These are phyloP conservation scores for Primulina tabacum DNA, from an alignment of 257 asterid genomes.

Conservation along the genomic window DNA sequence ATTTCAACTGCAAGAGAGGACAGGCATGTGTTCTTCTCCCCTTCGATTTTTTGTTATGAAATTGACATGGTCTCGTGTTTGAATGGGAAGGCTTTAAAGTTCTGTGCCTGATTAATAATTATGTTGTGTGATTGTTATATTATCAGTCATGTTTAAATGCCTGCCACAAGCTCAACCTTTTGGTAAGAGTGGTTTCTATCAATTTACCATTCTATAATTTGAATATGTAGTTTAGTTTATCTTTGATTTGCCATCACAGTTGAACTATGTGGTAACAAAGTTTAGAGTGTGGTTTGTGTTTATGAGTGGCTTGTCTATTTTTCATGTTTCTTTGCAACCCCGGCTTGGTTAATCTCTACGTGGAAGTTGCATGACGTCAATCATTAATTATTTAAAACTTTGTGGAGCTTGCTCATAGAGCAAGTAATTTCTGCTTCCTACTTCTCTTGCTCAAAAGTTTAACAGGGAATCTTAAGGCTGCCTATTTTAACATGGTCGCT, in stretches of 20 bases:
- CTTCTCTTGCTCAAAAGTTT: not conserved
- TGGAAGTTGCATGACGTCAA: not conserved
- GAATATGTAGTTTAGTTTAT: not conserved
- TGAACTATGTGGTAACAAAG: not conserved
- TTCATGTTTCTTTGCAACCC: not conserved
- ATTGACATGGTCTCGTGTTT: constrained; percentile 8
- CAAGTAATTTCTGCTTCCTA: not conserved
- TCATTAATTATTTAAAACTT: not conserved
- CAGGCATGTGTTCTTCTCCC: constrained; percentile 43
- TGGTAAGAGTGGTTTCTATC: not conserved
- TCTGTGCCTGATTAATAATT: not conserved
- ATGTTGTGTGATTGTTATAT: not conserved
- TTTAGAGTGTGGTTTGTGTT: not conserved
- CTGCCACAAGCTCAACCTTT: not conserved
- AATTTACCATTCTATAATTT: not conserved
- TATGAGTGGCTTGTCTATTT: not conserved
- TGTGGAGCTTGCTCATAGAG: not conserved
- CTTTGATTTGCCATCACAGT: not conserved
- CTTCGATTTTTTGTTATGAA: not conserved
- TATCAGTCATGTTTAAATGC: not conserved
- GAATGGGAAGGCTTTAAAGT: not conserved
- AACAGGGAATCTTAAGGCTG: too few species aligned
- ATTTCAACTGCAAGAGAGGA: constrained; percentile 96
- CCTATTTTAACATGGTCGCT: too few species aligned
- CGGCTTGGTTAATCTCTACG: not conserved